Conservation (phyloP, 768 basidiomycete genomes). For the Nidularia sp. region DNA sequence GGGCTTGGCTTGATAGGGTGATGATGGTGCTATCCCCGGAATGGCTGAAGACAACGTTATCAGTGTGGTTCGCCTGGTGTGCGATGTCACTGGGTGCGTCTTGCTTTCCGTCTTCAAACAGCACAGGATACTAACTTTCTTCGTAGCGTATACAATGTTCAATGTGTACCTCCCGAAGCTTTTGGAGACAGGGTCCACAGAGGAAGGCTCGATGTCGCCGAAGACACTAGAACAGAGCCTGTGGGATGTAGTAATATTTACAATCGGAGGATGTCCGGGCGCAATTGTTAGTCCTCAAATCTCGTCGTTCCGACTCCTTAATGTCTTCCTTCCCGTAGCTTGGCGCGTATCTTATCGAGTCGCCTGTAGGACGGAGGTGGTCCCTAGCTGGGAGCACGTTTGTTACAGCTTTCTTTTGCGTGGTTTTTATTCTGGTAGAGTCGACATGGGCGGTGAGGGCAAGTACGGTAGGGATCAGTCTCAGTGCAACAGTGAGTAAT, state of each 20-base stretch:
- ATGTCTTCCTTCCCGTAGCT: slow-evolving; percentile 37
- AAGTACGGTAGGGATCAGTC: slow-evolving; percentile 72
- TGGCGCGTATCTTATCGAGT: slow-evolving; percentile 82
- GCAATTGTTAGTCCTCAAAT: slow-evolving; percentile 54
- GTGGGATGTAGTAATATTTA: slow-evolving; percentile 86
- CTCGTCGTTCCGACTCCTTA: neutral
- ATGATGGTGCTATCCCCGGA: slow-evolving; percentile 68
- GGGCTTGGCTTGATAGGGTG: slow-evolving; percentile 67
- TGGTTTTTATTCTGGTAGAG: slow-evolving; percentile 60
- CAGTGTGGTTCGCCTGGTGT: slow-evolving; percentile 80
- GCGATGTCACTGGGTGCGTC: slow-evolving; percentile 69
- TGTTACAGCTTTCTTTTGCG: slow-evolving; percentile 70
- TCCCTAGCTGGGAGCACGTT: slow-evolving; percentile 77
- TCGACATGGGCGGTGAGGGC: slow-evolving; percentile 55
- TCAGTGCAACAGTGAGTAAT: slow-evolving; percentile 62
- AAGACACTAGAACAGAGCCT: slow-evolving; percentile 59
- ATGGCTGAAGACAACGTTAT: slow-evolving; percentile 71
- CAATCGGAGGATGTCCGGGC: slow-evolving; percentile 81
- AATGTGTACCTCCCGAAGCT: slow-evolving; percentile 89
- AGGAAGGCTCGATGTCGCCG: slow-evolving; percentile 12
- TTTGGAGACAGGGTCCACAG: slow-evolving; percentile 52
- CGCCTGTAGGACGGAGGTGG: slow-evolving; percentile 61
- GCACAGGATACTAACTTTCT: slow-evolving; percentile 3
- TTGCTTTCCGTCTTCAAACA: neutral
- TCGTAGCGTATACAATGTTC: slow-evolving; percentile 82